Evolutionary conservation across 2,329 filamentous ascomycete species (phyloP).

Genomic region (Parafenestella ontariensis): DNA sequence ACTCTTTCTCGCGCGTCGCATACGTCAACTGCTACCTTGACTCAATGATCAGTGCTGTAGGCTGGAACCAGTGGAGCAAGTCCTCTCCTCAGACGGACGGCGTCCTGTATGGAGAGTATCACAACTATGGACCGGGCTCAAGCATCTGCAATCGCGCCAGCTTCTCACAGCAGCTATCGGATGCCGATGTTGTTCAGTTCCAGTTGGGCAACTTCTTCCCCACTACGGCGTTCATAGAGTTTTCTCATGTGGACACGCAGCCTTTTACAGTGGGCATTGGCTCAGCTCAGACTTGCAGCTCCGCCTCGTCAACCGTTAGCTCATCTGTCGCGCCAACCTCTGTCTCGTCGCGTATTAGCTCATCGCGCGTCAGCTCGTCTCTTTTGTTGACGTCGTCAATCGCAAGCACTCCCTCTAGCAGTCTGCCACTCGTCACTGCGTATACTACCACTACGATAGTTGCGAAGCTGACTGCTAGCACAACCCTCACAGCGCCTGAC

Average conservation of each 20-base stretch:
- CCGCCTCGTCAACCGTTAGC: slow-evolving; percentile 21
- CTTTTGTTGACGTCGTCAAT: background rate
- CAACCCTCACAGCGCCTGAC: slow-evolving; percentile 24
- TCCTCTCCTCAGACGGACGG: slow-evolving; percentile 24
- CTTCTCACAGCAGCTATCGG: slow-evolving; percentile 50
- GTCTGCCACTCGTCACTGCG: slow-evolving; percentile 14
- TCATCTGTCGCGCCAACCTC: background rate
- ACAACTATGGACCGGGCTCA: slow-evolving; percentile 48
- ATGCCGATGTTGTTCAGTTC: slow-evolving; percentile 47
- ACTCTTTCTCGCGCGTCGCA: slow-evolving; percentile 24
- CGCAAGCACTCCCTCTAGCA: background rate
- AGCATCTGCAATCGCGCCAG: slow-evolving; percentile 38
- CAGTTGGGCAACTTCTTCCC: slow-evolving; percentile 52
- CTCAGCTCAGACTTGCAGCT: slow-evolving; percentile 33
- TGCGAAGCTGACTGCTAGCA: slow-evolving; percentile 26
- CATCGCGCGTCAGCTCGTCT: slow-evolving; percentile 6
- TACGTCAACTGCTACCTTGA: slow-evolving; percentile 27
- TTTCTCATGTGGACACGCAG: slow-evolving; percentile 46
- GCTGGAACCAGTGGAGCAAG: slow-evolving; percentile 30
- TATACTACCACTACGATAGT: slow-evolving; percentile 26
- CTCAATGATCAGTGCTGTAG: slow-evolving; percentile 25
- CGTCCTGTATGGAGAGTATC: slow-evolving; percentile 41
- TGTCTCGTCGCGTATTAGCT: background rate
- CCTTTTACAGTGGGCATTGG: slow-evolving; percentile 48
- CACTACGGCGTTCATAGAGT: slow-evolving; percentile 53